These are phyloP conservation scores for Thielaviopsis euricoi DNA, from an alignment of 2,329 filamentous ascomycete genomes.

Conservation along the genomic window DNA sequence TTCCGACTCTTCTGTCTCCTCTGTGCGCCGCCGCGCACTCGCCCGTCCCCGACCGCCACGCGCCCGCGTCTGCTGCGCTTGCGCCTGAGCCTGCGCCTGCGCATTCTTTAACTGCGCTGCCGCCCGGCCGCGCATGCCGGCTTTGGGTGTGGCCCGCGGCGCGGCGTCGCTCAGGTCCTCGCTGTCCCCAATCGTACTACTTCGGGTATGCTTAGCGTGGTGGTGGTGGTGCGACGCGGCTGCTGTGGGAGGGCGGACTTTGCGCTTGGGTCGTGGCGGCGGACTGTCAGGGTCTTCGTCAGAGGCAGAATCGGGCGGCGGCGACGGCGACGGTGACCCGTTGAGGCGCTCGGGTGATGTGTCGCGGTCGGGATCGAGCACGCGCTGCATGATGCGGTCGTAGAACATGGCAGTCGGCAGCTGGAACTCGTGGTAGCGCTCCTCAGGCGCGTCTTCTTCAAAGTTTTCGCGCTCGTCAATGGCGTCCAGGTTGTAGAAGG, in stretches of 20 bases:
- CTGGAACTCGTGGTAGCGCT: slow-evolving; percentile 49
- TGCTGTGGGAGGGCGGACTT: background rate
- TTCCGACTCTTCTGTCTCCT: slow-evolving; percentile 17
- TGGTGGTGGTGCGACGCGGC: background rate
- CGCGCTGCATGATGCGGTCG: slow-evolving; percentile 24
- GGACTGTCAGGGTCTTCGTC: background rate
- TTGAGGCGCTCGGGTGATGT: slow-evolving; percentile 6
- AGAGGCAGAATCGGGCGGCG: slow-evolving; percentile 15
- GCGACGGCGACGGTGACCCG: slow-evolving; percentile 15
- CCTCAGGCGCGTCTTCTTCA: slow-evolving; percentile 41
- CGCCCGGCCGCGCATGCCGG: background rate
- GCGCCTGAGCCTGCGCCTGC: slow-evolving; percentile 16
- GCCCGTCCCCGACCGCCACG: slow-evolving; percentile 5
- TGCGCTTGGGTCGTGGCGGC: slow-evolving; percentile 16
- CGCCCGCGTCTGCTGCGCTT: slow-evolving; percentile 19
- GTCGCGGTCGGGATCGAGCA: slow-evolving; percentile 14
- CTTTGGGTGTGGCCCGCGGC: slow-evolving; percentile 20
- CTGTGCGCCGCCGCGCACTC: background rate
- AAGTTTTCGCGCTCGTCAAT: slow-evolving; percentile 71
- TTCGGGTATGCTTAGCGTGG: slow-evolving; percentile 7
- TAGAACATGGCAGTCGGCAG: slow-evolving; percentile 33
- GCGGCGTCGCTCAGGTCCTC: slow-evolving; percentile 29
- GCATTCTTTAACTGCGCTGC: background rate
- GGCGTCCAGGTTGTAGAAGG: slow-evolving; percentile 69
- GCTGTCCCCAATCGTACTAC: slow-evolving; percentile 35